These are phyloP conservation scores for Dactylorhiza incarnata DNA, from an alignment of 106 monocot species.

Conservation along the genomic window DNA sequence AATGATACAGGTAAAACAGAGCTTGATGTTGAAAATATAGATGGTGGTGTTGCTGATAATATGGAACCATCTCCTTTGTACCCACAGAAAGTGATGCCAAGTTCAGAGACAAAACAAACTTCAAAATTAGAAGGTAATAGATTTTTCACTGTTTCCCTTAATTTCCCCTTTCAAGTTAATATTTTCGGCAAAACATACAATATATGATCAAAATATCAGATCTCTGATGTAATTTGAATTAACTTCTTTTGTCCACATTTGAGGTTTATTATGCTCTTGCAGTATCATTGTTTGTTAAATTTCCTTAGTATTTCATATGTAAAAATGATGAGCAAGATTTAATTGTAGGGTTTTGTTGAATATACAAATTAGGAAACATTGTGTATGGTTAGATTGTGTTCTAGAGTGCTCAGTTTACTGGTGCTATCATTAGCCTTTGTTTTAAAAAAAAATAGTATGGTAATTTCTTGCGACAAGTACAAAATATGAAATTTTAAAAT, in stretches of 20 bases:
- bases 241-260: not conserved
- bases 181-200: not conserved
- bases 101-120: constrained; percentile 8
- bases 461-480: not conserved
- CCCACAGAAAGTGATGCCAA: constrained; percentile 9
- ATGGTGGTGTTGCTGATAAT: constrained; percentile 5
- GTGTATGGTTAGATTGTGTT: not conserved
- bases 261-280: not conserved
- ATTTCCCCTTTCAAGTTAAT: not conserved
- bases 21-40: constrained; percentile 10
- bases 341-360: not conserved
- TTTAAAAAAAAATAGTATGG: not conserved
- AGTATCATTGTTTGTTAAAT: not conserved
- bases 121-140: constrained; percentile 21
- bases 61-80: constrained; percentile 9
- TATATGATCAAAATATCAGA: not conserved
- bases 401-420: not conserved
- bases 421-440: not conserved
- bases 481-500: not conserved
- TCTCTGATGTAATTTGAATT: not conserved
- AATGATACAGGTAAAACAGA: constrained; percentile 16
- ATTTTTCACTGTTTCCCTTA: not conserved
- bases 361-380: not conserved
- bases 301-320: not conserved
- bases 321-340: not conserved